These are phyloP conservation scores for Rhizopogon sp. DNA, from an alignment of 768 basidiomycete genomes.

Conservation along the genomic window DNA sequence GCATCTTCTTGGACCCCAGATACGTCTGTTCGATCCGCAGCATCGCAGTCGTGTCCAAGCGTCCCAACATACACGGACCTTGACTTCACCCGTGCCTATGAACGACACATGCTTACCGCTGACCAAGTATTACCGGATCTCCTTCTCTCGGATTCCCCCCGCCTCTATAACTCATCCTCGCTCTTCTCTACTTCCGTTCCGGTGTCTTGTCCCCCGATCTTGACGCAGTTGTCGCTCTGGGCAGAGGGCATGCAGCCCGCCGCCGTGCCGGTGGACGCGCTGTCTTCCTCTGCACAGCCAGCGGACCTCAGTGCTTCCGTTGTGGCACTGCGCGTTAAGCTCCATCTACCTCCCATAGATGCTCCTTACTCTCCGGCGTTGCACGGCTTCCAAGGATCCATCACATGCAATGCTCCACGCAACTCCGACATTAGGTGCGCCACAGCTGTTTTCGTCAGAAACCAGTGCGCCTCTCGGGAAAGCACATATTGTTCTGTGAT, in stretches of 20 bases:
- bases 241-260: conserved; percentile 69
- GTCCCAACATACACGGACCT: conserved; percentile 12
- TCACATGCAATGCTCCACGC: conserved; percentile 54
- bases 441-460: conserved; percentile 53
- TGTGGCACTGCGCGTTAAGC: conserved; percentile 49
- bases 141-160: conserved; percentile 25
- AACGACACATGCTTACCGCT: conserved; percentile 1
- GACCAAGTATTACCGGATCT: conserved; percentile 21
- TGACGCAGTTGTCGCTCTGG: conserved; percentile 45
- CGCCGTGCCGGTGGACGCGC: conserved; percentile 52
- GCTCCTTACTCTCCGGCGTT: conserved; percentile 47
- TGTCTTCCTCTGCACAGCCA: conserved; percentile 35
- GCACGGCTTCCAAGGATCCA: conserved; percentile 57
- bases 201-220: conserved; percentile 29
- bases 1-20: conserved; percentile 24
- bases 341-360: conserved; percentile 53
- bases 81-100: conserved; percentile 4
- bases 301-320: conserved; percentile 32
- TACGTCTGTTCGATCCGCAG: conserved; percentile 15
- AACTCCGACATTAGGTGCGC: conserved; percentile 52
- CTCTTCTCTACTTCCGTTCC: conserved; percentile 21
- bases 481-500: conserved; percentile 31
- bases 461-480: conserved; percentile 49
- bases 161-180: conserved; percentile 21
- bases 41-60: conserved; percentile 20